phyloP scores from a whole-genome alignment of 306 rosid species.

The Pyrus communis region DNA sequence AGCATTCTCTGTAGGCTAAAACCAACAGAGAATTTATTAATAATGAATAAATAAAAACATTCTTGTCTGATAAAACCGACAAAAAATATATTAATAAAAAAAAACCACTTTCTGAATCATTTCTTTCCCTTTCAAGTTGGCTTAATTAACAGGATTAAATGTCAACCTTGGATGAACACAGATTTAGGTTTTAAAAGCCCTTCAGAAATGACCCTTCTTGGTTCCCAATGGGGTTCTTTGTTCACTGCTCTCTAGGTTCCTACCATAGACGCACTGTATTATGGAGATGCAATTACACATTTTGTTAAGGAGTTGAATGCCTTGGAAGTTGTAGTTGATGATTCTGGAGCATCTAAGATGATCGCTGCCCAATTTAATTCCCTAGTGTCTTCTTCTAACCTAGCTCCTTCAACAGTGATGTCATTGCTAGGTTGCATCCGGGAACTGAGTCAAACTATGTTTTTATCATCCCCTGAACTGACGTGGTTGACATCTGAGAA shows the following conservation, averaged over 20 bases:
- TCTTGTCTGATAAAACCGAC: too few relatives aligned
- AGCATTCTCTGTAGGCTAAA: too few relatives aligned
- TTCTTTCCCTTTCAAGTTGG: too few relatives aligned
- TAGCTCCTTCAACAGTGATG: conserved; percentile 5
- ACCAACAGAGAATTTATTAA: too few relatives aligned
- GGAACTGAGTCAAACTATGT: not conserved
- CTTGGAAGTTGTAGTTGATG: not conserved
- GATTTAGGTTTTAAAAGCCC: conserved; percentile 6
- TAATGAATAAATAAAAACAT: too few relatives aligned
- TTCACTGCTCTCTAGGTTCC: conserved; percentile 5
- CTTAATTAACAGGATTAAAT: not conserved
- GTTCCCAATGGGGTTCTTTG: conserved; percentile 5
- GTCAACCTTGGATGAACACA: conserved; percentile 3
- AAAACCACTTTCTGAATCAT: too few relatives aligned
- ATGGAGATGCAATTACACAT: not conserved
- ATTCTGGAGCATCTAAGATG: not conserved
- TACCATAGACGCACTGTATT: conserved; percentile 7
- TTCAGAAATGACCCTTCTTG: conserved; percentile 3
- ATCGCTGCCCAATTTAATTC: not conserved
- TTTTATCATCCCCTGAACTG: not conserved
- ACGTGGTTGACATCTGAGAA: conserved; percentile 5
- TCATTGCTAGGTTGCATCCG: conserved; percentile 1
- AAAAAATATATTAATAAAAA: too few relatives aligned
- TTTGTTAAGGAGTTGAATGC: conserved; percentile 5
- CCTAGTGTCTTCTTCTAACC: not conserved